Evolutionary conservation across 2,329 filamentous ascomycete genomes (phyloP).

Genomic region (Aspergillus piperis): DNA sequence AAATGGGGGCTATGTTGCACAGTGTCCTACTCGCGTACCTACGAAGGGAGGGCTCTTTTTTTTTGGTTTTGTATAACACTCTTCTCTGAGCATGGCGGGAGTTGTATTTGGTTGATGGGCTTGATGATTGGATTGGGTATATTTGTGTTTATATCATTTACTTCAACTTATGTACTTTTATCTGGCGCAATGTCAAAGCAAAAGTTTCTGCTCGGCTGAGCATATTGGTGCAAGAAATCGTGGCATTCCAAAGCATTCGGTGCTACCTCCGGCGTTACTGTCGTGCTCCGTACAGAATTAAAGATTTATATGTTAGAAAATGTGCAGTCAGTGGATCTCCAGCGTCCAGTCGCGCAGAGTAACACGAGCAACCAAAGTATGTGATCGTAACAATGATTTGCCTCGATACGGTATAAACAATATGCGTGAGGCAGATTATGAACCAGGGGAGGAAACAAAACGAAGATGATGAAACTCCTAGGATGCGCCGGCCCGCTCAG

Average conservation of each 20-base stretch:
- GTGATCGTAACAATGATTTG: conserved; percentile 16
- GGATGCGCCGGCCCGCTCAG: conserved; percentile 27
- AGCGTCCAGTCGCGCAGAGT: neutral
- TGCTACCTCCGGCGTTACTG: neutral
- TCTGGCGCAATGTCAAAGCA: neutral
- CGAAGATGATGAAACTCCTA: conserved; percentile 27
- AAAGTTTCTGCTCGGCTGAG: neutral
- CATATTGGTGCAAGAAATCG: neutral
- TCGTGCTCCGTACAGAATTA: neutral
- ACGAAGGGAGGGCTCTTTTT: neutral
- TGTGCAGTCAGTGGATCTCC: neutral
- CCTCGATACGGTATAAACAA: conserved; percentile 8
- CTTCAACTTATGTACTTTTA: neutral
- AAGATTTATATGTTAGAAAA: neutral
- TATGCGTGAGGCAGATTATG: neutral
- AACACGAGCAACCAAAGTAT: conserved; percentile 4
- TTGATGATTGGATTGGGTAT: conserved; percentile 7
- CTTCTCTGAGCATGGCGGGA: conserved; percentile 36
- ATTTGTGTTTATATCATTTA: conserved; percentile 4
- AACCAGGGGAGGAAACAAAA: conserved; percentile 1
- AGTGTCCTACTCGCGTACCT: conserved; percentile 19
- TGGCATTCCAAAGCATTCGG: neutral
- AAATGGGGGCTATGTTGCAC: conserved; percentile 16
- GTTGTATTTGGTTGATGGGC: conserved; percentile 21
- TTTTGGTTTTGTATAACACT: conserved; percentile 32